Evolutionary conservation across 129 eudicot species (phyloP), one percentile per base, ranked within the genome.

Genomic region (Tagetes erecta): DNA sequence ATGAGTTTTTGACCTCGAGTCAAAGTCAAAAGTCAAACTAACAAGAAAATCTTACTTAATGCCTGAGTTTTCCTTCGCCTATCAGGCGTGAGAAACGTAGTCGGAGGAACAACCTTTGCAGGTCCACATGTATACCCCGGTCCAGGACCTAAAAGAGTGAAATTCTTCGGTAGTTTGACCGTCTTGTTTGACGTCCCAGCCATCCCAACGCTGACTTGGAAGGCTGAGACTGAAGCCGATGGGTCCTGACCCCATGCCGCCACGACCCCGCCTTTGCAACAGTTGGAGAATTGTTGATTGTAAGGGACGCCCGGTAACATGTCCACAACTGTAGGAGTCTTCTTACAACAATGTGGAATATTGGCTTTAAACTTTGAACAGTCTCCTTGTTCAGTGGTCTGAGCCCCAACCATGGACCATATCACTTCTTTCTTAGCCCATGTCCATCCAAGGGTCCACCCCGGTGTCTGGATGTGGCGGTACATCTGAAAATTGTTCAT

Each of bases 381-480:
- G 59, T 93, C 97, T 5, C 97, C 98, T 86, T 92, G 98, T 70
- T 92, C 98, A 6, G 98, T 90, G 40, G 96, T 78, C 30, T 93
- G 97, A 71, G 96, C 88, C 62, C 97, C 97, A 35, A 86, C 85
- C 92, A 90, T 90, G 57, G 92, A 66, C 98, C 98, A 90, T 64
- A 92, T 87, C 50, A 92, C 95, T 68, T 92, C 98, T 50, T 90
- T 90, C 80, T 90, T 90, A 60, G 97, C 98, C 98, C 98, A 93
- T 33, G 97, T 83, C 97, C 98, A 94, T 55, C 97, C 98, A n/a
- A 94, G 38, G 65, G 96, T 86, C 98, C 98, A 93, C 3, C 98
- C 98, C 0, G 98, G 98, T 83, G 56, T 76, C 85, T 80, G 82
- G 34, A 93, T 83, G 80, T 90, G 97, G 37, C 98, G 87, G 83